These are phyloP conservation scores for Senecio squalidus DNA, from an alignment of 140 eudicot genomes.

Conservation along the genomic window DNA sequence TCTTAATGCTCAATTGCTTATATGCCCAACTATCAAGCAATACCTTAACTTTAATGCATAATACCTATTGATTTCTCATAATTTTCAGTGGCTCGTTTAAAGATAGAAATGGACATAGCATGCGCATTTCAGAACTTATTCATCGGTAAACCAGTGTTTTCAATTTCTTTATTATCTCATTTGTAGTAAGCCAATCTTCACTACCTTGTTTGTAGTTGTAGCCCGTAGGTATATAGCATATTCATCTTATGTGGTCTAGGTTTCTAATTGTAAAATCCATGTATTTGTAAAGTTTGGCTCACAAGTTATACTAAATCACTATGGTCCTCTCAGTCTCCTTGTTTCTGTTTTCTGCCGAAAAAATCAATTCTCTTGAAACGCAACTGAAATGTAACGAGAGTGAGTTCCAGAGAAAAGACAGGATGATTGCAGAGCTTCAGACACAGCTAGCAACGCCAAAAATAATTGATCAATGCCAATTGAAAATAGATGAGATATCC, in stretches of 20 bases:
- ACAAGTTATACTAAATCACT: neutral
- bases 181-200: too few species aligned
- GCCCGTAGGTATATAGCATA: neutral
- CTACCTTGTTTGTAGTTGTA: too few species aligned
- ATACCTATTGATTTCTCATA: neutral
- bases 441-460: slow-evolving; percentile 42
- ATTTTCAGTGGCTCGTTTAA: slow-evolving; percentile 42
- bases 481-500: slow-evolving; percentile 55
- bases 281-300: neutral
- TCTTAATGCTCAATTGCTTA: slow-evolving; percentile 14
- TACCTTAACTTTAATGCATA: neutral
- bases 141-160: slow-evolving; percentile 34
- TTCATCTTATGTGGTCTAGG: neutral
- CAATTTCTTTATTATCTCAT: neutral
- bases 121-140: slow-evolving; percentile 40
- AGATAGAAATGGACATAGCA: slow-evolving; percentile 44
- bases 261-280: neutral
- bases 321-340: neutral
- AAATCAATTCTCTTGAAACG: slow-evolving; percentile 41
- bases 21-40: neutral
- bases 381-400: slow-evolving; percentile 28
- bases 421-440: slow-evolving; percentile 42
- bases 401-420: slow-evolving; percentile 43
- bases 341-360: slow-evolving; percentile 36
- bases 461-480: slow-evolving; percentile 23